Evolutionary conservation across 2,329 filamentous ascomycete species (phyloP).

Genomic region (Knufia petricola): DNA sequence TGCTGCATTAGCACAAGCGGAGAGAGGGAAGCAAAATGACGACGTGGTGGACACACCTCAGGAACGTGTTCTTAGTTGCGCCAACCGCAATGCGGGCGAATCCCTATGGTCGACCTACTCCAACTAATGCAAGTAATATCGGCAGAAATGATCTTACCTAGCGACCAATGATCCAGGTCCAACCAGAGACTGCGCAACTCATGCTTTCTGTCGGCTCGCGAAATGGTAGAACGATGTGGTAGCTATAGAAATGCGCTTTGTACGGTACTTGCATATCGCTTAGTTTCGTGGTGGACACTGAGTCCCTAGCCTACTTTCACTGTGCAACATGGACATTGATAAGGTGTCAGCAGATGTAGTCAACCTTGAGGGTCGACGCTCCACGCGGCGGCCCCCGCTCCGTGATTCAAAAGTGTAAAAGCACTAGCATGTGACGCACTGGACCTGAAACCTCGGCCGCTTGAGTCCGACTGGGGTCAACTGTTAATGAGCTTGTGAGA

Average conservation of each 20-base stretch:
- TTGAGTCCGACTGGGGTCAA: no score
- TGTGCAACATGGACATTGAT: neutral
- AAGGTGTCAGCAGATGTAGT: neutral
- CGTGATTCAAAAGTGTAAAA: neutral
- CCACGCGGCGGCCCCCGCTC: neutral
- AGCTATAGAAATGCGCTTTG: no score
- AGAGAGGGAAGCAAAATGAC: constrained; percentile 2
- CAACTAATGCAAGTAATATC: constrained; percentile 5
- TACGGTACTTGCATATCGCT: no score
- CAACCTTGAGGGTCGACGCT: neutral
- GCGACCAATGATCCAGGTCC: no score
- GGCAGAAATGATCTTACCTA: no score
- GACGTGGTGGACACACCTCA: neutral
- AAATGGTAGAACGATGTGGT: no score
- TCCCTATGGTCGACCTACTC: neutral
- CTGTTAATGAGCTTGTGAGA: no score
- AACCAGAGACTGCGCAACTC: no score
- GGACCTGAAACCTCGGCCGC: neutral
- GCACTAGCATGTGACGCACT: neutral
- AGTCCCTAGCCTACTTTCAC: neutral
- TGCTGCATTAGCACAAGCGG: neutral
- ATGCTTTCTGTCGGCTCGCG: no score
- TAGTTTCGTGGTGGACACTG: neutral
- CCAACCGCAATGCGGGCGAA: neutral
- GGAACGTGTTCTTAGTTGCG: neutral